A percentile compares a stretch with the other conserved stretches of the same genome.
These are phyloP conservation scores for Botrytis tulipae DNA, from an alignment of 2,329 filamentous ascomycete species.

Conservation along the genomic window DNA sequence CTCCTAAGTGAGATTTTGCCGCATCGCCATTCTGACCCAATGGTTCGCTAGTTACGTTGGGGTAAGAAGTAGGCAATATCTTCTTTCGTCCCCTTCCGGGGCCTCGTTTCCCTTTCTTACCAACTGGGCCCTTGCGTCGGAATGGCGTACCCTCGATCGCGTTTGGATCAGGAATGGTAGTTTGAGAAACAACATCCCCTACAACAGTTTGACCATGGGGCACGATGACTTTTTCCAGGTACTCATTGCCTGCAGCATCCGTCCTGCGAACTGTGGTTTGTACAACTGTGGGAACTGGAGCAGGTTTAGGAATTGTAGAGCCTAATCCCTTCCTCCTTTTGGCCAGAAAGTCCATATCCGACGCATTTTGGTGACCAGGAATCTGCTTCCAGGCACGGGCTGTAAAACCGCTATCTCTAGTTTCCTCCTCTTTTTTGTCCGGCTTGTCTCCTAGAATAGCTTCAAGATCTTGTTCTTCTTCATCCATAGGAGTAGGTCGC, in stretches of 20 bases:
- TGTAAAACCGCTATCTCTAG: slow-evolving; percentile 50
- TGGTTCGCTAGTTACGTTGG: slow-evolving; percentile 28
- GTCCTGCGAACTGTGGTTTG: slow-evolving; percentile 77
- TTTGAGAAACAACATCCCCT: slow-evolving; percentile 72
- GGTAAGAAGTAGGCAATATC: slow-evolving; percentile 30
- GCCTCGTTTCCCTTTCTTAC: slow-evolving; percentile 74
- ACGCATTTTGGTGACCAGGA: slow-evolving; percentile 55
- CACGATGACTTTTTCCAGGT: slow-evolving; percentile 80
- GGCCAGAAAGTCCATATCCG: slow-evolving; percentile 54
- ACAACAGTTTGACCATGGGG: slow-evolving; percentile 76
- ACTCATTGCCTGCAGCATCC: slow-evolving; percentile 77
- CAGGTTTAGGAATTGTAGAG: slow-evolving; percentile 52
- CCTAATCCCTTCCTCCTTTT: slow-evolving; percentile 61
- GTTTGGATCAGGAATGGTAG: slow-evolving; percentile 60
- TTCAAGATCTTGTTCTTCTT: slow-evolving; percentile 56
- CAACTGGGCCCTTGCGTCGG: slow-evolving; percentile 55
- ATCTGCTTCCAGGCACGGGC: slow-evolving; percentile 62
- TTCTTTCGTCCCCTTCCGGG: slow-evolving; percentile 77
- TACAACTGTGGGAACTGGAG: slow-evolving; percentile 59
- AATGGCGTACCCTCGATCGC: slow-evolving; percentile 50
- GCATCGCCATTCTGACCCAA: slow-evolving; percentile 17
- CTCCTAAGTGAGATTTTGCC: slow-evolving; percentile 19
- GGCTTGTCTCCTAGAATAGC: slow-evolving; percentile 47
- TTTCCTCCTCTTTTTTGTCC: slow-evolving; percentile 59
- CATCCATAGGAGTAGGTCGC: slow-evolving; percentile 60